Percentiles rank a stretch among this genome's conserved stretches.
These are phyloP conservation scores for Coniella lustricola DNA, from an alignment of 2,329 filamentous ascomycete species.

Conservation along the genomic window DNA sequence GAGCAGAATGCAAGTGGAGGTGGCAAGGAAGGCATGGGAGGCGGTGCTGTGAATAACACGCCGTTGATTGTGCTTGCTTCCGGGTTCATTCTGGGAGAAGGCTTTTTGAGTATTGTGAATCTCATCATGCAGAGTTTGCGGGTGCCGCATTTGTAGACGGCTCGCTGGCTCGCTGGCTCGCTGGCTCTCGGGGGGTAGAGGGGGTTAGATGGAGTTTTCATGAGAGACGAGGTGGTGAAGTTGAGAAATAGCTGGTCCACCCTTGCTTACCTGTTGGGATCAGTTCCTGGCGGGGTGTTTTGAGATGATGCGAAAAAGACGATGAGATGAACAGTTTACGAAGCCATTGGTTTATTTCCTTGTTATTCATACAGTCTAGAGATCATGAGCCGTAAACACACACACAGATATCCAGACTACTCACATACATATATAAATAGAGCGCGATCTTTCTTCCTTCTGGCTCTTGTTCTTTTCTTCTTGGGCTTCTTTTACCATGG, in stretches of 20 bases:
- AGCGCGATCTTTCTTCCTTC: slow-evolving; percentile 12
- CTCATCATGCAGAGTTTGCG: slow-evolving; percentile 68
- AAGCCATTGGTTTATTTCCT: neutral
- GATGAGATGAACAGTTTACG: too few relatives aligned
- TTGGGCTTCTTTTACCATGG: neutral
- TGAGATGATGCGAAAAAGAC: too few relatives aligned
- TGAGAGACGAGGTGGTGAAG: too few relatives aligned
- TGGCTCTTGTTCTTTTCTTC: neutral
- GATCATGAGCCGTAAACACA: too few relatives aligned
- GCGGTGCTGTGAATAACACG: slow-evolving; percentile 49
- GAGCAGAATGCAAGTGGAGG: slow-evolving; percentile 33
- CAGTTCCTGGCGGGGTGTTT: too few relatives aligned
- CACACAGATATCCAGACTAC: neutral
- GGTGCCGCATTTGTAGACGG: slow-evolving; percentile 68
- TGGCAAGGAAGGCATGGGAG: slow-evolving; percentile 38
- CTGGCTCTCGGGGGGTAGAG: too few relatives aligned
- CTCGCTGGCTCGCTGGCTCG: too few relatives aligned
- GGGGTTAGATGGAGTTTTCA: too few relatives aligned
- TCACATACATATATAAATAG: too few relatives aligned
- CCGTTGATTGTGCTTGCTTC: slow-evolving; percentile 82
- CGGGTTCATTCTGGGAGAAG: slow-evolving; percentile 88
- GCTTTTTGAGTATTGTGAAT: slow-evolving; percentile 86
- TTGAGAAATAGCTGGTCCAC: too few relatives aligned
- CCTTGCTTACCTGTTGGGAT: too few relatives aligned
- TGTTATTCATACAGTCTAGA: neutral